phyloP scores from a whole-genome alignment of 176 grass and related monocot genomes.

The Phyllostachys edulis region DNA sequence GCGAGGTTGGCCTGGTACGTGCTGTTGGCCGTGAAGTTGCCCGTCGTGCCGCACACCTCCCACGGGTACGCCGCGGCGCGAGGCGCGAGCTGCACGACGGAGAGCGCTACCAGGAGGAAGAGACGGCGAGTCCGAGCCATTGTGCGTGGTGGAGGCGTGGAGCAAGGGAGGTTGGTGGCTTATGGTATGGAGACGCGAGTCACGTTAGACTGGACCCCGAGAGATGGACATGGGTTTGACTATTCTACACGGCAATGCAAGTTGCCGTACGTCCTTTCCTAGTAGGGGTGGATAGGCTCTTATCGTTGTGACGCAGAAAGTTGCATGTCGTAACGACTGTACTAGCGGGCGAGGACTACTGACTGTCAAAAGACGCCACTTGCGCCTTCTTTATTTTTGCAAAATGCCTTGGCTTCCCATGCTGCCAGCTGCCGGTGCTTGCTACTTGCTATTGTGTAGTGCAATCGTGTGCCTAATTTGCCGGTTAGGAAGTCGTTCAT shows the following conservation, averaged over 20 bases:
- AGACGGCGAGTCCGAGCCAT: not conserved
- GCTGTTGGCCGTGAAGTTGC: conserved; percentile 32
- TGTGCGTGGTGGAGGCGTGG: not conserved
- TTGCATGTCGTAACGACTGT: not conserved
- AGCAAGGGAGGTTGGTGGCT: not conserved
- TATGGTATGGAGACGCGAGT: not conserved
- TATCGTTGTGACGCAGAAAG: not conserved
- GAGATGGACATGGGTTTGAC: not conserved
- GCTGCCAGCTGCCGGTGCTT: too few species aligned
- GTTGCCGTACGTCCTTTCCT: not conserved
- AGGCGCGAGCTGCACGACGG: not conserved
- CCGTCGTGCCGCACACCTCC: not conserved
- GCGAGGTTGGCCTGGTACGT: conserved; percentile 39
- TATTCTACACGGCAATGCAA: not conserved
- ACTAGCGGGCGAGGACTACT: not conserved
- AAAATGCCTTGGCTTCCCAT: too few species aligned
- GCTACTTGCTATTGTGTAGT: not conserved
- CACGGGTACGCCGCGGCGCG: not conserved
- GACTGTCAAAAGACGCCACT: not conserved
- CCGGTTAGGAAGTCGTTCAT: not conserved
- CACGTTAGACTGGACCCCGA: not conserved
- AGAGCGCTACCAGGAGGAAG: not conserved
- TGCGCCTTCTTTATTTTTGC: not conserved
- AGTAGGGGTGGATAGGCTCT: not conserved
- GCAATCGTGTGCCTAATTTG: not conserved